Percentiles rank a stretch among this genome's conserved stretches.
These are phyloP conservation scores for Furcasterigmium sp. DNA, from an alignment of 2,329 filamentous ascomycete species.

Conservation along the genomic window DNA sequence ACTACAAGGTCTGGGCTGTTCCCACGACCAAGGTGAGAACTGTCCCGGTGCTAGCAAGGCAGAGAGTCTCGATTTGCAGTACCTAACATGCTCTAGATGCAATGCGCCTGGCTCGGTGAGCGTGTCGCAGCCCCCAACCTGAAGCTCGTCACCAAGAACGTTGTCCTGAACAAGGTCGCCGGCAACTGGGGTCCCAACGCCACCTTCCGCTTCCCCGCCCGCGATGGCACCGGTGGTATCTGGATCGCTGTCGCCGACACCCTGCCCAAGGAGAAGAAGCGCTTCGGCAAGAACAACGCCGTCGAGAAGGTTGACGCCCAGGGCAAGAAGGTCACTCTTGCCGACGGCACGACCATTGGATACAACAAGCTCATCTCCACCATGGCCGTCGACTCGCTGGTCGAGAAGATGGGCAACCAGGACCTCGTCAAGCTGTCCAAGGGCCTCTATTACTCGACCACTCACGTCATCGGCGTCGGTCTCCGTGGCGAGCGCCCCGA, in stretches of 20 bases:
- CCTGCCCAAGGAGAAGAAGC: conserved; percentile 83
- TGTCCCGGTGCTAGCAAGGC: no score
- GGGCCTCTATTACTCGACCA: conserved; percentile 92
- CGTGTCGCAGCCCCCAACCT: conserved; percentile 94
- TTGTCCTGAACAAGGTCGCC: conserved; percentile 91
- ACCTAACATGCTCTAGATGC: conserved; percentile 62
- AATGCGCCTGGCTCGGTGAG: conserved; percentile 97
- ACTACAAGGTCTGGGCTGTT: conserved; percentile 99
- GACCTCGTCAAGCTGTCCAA: conserved; percentile 80
- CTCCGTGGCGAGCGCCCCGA: conserved; percentile 87
- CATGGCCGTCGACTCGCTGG: conserved; percentile 90
- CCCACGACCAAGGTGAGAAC: conserved; percentile 85
- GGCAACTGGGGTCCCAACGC: conserved; percentile 98
- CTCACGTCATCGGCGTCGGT: conserved; percentile 95
- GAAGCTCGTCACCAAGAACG: conserved; percentile 89
- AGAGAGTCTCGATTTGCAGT: neutral
- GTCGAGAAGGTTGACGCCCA: conserved; percentile 84
- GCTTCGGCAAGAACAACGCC: conserved; percentile 78
- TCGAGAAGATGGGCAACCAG: conserved; percentile 80
- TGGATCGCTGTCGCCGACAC: conserved; percentile 97
- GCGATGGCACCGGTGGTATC: conserved; percentile 94
- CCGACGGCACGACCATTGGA: conserved; percentile 80
- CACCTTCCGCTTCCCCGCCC: conserved; percentile 96
- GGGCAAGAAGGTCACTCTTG: conserved; percentile 75
- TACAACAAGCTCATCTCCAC: conserved; percentile 94